phyloP scores from a whole-genome alignment of 2,329 filamentous ascomycete genomes.

The Leptographium radiaticola region DNA sequence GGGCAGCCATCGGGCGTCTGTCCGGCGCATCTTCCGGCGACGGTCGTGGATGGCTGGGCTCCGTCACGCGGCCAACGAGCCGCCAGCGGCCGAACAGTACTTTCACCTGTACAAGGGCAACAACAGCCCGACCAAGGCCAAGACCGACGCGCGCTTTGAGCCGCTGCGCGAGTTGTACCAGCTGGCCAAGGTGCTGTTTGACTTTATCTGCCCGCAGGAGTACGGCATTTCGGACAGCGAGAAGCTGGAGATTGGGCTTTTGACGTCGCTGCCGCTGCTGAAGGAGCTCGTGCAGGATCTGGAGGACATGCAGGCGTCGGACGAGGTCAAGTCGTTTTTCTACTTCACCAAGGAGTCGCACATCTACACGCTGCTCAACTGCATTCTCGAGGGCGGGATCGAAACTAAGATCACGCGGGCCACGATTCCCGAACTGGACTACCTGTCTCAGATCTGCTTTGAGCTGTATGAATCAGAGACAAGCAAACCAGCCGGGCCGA shows the following conservation, averaged over 20 bases:
- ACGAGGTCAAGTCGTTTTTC: constrained; percentile 90
- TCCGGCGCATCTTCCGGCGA: constrained; percentile 43
- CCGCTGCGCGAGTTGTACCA: constrained; percentile 89
- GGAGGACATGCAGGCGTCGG: constrained; percentile 91
- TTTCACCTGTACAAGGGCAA: constrained; percentile 76
- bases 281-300: constrained; percentile 96
- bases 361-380: constrained; percentile 96
- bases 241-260: constrained; percentile 93
- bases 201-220: constrained; percentile 96
- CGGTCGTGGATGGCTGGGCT: constrained; percentile 46
- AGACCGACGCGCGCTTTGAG: constrained; percentile 72
- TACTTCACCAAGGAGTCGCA: constrained; percentile 99
- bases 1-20: constrained; percentile 19
- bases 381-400: constrained; percentile 91
- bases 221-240: constrained; percentile 93
- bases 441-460: constrained; percentile 94
- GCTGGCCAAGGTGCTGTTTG: constrained; percentile 86
- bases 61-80: constrained; percentile 30
- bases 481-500: constrained; percentile 25
- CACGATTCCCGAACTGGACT: constrained; percentile 93
- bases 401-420: constrained; percentile 93
- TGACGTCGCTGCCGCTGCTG: constrained; percentile 84
- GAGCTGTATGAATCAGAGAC: constrained; percentile 95
- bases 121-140: constrained; percentile 58
- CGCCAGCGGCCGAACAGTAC: constrained; percentile 56